phyloP scores from a whole-genome alignment of 2,329 filamentous ascomycete genomes.

The Delphinella strobiligena region DNA sequence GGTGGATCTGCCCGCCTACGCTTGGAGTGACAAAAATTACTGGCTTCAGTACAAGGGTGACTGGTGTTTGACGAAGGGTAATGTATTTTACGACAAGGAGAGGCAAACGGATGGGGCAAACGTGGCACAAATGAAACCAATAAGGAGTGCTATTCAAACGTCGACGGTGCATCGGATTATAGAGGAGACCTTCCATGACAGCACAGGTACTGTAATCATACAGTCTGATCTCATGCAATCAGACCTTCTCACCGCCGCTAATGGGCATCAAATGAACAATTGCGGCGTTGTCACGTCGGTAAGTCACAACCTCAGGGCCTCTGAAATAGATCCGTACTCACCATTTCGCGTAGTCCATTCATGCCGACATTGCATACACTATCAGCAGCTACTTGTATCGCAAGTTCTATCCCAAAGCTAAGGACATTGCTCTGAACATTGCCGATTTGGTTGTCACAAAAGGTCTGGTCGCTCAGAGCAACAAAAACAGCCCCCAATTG shows the following conservation, averaged over 20 bases:
- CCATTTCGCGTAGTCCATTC: conserved; percentile 52
- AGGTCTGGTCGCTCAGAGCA: conserved; percentile 53
- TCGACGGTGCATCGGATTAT: conserved; percentile 53
- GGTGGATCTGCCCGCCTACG: conserved; percentile 53
- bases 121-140: conserved; percentile 36
- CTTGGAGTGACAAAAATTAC: conserved; percentile 60
- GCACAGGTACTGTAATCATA: conserved; percentile 47
- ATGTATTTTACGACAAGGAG: conserved; percentile 27
- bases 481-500: no score
- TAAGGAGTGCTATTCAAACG: conserved; percentile 48
- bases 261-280: conserved; percentile 56
- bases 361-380: conserved; percentile 54
- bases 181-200: conserved; percentile 49
- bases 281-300: background rate
- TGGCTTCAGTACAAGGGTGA: conserved; percentile 62
- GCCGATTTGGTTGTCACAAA: conserved; percentile 56
- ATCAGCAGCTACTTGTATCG: conserved; percentile 57
- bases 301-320: no score
- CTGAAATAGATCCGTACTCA: no score
- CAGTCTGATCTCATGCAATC: conserved; percentile 55
- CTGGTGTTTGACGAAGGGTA: conserved; percentile 57
- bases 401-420: conserved; percentile 44
- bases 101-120: conserved; percentile 20
- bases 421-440: conserved; percentile 51
- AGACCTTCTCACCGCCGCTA: conserved; percentile 49